phyloP scores from a whole-genome alignment of 1,139 yeast species.

The Sugiyamaella grinbergsii region DNA sequence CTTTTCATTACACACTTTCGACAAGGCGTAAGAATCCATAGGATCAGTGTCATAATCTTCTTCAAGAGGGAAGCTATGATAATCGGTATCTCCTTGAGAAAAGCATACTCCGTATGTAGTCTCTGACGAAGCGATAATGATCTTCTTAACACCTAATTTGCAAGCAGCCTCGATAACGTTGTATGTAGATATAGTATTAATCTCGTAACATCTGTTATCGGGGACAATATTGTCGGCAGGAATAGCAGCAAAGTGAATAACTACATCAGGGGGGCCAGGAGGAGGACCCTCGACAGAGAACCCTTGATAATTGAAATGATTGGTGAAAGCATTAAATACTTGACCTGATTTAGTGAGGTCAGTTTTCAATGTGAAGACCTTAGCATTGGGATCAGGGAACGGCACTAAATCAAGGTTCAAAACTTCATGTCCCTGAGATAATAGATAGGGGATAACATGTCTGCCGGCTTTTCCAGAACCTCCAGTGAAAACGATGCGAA shows the following conservation, averaged over 20 bases:
- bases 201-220: constrained; percentile 28
- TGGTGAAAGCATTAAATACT: constrained; percentile 25
- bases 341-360: constrained; percentile 26
- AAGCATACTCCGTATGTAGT: constrained; percentile 31
- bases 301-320: constrained; percentile 22
- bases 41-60: constrained; percentile 30
- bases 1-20: constrained; percentile 29
- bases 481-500: constrained; percentile 25
- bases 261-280: constrained; percentile 26
- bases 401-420: constrained; percentile 23
- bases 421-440: constrained; percentile 25
- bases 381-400: constrained; percentile 23
- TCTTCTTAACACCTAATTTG: constrained; percentile 31
- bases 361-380: constrained; percentile 22
- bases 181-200: constrained; percentile 28
- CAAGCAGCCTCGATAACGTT: constrained; percentile 31
- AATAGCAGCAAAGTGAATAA: constrained; percentile 26
- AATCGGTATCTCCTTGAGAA: constrained; percentile 27
- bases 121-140: constrained; percentile 31
- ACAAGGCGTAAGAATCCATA: constrained; percentile 31
- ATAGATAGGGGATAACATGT: constrained; percentile 22
- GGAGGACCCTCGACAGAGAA: constrained; percentile 22
- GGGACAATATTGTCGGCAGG: constrained; percentile 25
- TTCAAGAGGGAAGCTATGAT: constrained; percentile 28
- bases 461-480: constrained; percentile 27